Evolutionary conservation across 2,329 filamentous ascomycete genomes (phyloP), one percentile per base, ranked within the genome.

Genomic region (Coniella lustricola): DNA sequence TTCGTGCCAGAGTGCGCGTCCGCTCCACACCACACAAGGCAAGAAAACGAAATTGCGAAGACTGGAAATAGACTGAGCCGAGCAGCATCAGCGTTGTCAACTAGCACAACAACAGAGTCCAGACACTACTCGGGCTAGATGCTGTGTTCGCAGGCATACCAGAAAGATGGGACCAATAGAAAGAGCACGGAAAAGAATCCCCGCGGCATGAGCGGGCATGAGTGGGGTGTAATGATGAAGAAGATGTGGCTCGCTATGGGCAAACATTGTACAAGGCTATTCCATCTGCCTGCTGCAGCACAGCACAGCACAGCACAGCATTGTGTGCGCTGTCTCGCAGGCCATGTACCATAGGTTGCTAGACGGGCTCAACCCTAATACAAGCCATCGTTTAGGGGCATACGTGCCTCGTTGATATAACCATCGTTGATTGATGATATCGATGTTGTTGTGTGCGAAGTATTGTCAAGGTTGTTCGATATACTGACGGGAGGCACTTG

Each of bases 371-470:
- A 44, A 37, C 43, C 25, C 33, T 33, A 50, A 49, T 44, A 44
- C 44, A 52, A 52, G 39, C 40, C 45, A 52, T 32, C 39, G 35
- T 52, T 52, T 12, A 44, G 50, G 47, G 50, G 50, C 48, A 52
- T 47, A 52, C 50, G 50, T 50, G 50, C 47, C 50, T 52, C 50
- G 39, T 36, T 42, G 12, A 40, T 29, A 29, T 29, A 29, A n/a
- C n/a, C n/a, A n/a, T n/a, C n/a, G n/a, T n/a, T n/a, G n/a, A n/a
- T n/a, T n/a, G n/a, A n/a, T n/a, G n/a, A n/a, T n/a, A n/a, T n/a
- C n/a, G n/a, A n/a, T n/a, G n/a, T n/a, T n/a, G n/a, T n/a, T n/a
- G n/a, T n/a, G n/a, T n/a, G n/a, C n/a, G n/a, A n/a, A n/a, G n/a
- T n/a, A n/a, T n/a, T n/a, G n/a, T n/a, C n/a, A n/a, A n/a, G n/a